Percentiles rank a stretch among this genome's conserved stretches.
These are phyloP conservation scores for Diaporthe vaccinii DNA, from an alignment of 2,329 filamentous ascomycete species.

Conservation along the genomic window DNA sequence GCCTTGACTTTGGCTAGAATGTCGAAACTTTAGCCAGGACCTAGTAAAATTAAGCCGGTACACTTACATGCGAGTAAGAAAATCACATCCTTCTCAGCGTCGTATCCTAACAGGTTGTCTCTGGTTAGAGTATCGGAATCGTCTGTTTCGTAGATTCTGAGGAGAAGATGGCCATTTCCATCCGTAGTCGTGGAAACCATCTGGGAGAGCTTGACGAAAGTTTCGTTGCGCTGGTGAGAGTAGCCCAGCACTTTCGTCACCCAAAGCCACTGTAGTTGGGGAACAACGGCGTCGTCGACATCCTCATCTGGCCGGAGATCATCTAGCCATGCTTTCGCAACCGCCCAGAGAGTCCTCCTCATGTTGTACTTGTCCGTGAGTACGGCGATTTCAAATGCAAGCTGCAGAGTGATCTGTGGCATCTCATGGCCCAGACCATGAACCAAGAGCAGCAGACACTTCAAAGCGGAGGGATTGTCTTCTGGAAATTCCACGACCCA, in stretches of 20 bases:
- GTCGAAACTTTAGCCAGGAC: too few relatives aligned
- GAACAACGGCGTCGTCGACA: background rate
- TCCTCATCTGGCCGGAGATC: background rate
- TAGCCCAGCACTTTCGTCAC: background rate
- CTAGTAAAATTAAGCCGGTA: too few relatives aligned
- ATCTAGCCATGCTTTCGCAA: background rate
- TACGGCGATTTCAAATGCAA: conserved; percentile 46
- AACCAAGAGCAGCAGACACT: conserved; percentile 42
- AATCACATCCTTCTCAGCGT: background rate
- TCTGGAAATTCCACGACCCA: conserved; percentile 50
- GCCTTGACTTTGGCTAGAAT: background rate
- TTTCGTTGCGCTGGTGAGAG: background rate
- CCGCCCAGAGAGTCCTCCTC: conserved; percentile 27
- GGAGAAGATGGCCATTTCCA: background rate
- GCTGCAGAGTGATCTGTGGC: background rate
- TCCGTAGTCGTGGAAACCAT: background rate
- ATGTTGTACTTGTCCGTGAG: conserved; percentile 51
- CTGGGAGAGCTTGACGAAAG: background rate
- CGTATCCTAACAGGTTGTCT: background rate
- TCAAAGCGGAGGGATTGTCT: conserved; percentile 44
- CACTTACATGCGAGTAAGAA: background rate
- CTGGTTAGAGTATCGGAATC: background rate
- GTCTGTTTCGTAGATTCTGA: background rate
- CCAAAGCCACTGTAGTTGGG: background rate
- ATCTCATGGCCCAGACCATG: conserved; percentile 45